Conservation (phyloP, 805 yeast genomes). For the Suhomyces tanzawaensis region DNA sequence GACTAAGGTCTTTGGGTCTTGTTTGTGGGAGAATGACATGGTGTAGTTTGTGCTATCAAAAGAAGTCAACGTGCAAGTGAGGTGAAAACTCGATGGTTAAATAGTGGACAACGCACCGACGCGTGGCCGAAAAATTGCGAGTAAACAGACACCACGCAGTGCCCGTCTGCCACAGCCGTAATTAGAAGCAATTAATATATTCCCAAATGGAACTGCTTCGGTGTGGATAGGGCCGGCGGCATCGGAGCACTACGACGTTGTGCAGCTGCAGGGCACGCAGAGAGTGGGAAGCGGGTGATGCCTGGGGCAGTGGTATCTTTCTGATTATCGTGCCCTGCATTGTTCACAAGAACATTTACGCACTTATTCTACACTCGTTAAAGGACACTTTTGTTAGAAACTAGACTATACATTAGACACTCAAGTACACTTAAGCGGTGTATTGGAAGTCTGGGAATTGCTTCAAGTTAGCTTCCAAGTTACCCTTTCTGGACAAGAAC, state of each 20-base stretch:
- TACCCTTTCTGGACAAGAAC: conserved; percentile 97
- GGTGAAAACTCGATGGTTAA: conserved; percentile 1
- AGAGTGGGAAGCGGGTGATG: too few species aligned
- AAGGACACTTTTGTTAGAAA: not conserved
- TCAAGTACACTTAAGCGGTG: conserved; percentile 20
- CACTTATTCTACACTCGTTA: not conserved
- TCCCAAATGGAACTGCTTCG: too few species aligned
- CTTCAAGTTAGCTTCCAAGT: conserved; percentile 84
- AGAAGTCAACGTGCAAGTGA: not conserved
- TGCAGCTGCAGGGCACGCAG: too few species aligned
- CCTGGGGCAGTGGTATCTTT: too few species aligned
- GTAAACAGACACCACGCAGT: too few species aligned
- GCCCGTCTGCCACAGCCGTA: too few species aligned
- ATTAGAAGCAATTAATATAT: too few species aligned
- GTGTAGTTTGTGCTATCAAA: not conserved
- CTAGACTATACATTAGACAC: conserved; percentile 2
- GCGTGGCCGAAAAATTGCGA: conserved; percentile 3
- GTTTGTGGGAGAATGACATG: conserved; percentile 68
- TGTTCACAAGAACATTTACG: not conserved
- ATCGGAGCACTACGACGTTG: too few species aligned
- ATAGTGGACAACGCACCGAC: conserved; percentile 6
- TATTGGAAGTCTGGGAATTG: conserved; percentile 88
- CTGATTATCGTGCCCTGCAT: too few species aligned
- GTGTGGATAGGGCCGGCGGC: too few species aligned
- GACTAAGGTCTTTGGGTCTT: conserved; percentile 82